A percentile compares a stretch with the other conserved stretches of the same genome.
Evolutionary conservation across 768 basidiomycete genomes (phyloP).

Genomic region (Favolaschia claudopus): DNA sequence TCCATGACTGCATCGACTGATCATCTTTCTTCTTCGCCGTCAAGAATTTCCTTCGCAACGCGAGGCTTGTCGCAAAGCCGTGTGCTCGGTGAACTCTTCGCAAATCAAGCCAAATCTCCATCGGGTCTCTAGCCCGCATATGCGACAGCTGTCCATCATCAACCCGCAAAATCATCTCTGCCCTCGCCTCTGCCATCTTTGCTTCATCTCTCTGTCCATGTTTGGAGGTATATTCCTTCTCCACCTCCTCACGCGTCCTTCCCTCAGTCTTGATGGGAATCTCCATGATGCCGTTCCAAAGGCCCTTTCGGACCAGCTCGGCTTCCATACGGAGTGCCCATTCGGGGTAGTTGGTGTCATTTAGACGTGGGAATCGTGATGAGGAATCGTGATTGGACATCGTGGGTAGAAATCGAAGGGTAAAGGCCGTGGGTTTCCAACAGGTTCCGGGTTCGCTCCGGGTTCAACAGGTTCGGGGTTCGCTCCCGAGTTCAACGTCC

Average conservation of each 20-base stretch:
- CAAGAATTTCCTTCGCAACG: slow-evolving; percentile 32
- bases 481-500: too few species aligned
- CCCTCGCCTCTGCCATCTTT: slow-evolving; percentile 35
- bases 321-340: background rate
- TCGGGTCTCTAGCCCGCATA: slow-evolving; percentile 31
- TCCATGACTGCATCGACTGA: slow-evolving; percentile 36
- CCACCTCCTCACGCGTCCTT: too few species aligned
- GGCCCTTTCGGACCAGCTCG: background rate
- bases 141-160: slow-evolving; percentile 35
- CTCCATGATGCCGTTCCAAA: too few species aligned
- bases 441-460: too few species aligned
- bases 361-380: background rate
- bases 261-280: too few species aligned
- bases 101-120: slow-evolving; percentile 33
- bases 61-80: slow-evolving; percentile 32
- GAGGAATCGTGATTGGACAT: too few species aligned
- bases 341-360: background rate
- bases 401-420: too few species aligned
- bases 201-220: background rate
- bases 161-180: slow-evolving; percentile 36
- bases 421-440: too few species aligned
- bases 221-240: background rate
- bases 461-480: too few species aligned
- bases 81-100: slow-evolving; percentile 29
- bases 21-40: slow-evolving; percentile 29